phyloP scores from a whole-genome alignment of 2,329 filamentous ascomycete genomes.

The Paraphaeosphaeria sporulosa region DNA sequence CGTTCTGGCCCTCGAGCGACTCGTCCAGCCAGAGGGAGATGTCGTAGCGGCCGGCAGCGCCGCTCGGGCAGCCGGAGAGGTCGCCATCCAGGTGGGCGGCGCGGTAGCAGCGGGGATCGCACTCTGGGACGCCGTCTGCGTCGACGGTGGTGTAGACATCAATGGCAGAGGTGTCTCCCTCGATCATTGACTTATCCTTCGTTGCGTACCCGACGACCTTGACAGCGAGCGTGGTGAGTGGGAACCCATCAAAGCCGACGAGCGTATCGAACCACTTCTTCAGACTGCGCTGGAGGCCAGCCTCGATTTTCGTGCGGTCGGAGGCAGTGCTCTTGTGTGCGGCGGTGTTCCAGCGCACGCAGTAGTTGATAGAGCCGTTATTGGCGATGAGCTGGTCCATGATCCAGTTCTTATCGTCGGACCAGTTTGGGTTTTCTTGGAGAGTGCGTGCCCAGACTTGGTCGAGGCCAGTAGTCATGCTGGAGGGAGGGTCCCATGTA shows the following conservation, averaged over 20 bases:
- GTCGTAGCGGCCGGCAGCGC: conserved; percentile 50
- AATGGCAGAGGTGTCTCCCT: conserved; percentile 45
- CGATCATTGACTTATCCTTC: conserved; percentile 46
- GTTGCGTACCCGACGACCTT: conserved; percentile 56
- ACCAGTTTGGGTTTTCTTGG: conserved; percentile 31
- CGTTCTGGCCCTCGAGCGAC: conserved; percentile 46
- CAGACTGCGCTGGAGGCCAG: conserved; percentile 46
- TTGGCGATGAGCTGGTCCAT: conserved; percentile 38
- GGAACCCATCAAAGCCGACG: conserved; percentile 56
- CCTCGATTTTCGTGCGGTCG: conserved; percentile 48
- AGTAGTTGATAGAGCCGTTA: conserved; percentile 50
- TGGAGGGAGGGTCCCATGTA: conserved; percentile 32
- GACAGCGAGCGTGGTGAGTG: conserved; percentile 49
- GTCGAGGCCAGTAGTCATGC: conserved; percentile 33
- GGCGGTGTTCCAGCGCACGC: conserved; percentile 56
- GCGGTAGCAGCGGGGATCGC: conserved; percentile 52
- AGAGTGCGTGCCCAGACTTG: conserved; percentile 36
- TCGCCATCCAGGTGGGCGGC: conserved; percentile 54
- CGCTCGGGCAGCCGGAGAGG: conserved; percentile 51
- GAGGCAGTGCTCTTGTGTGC: conserved; percentile 45
- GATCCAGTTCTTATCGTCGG: conserved; percentile 41
- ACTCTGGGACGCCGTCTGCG: conserved; percentile 52
- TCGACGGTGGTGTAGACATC: conserved; percentile 55
- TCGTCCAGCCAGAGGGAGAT: conserved; percentile 56
- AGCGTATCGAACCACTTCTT: conserved; percentile 55